Conservation (phyloP, 495 filamentous ascomycete genomes). For the Aspergillus saccharolyticus region DNA sequence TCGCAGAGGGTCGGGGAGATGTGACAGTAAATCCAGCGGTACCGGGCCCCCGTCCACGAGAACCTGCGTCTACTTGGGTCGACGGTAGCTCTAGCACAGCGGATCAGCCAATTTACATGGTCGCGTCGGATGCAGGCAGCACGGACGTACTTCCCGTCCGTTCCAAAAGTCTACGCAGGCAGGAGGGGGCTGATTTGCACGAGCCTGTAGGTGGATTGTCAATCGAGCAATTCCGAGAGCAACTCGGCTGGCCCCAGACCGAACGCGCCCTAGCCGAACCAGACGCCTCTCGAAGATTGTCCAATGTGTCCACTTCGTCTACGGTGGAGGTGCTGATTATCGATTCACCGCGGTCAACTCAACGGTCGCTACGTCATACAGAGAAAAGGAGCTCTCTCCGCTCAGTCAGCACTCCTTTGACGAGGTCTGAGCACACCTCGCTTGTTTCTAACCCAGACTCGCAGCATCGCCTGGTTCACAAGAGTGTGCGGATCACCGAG, state of each 20-base stretch:
- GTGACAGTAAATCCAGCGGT: background rate
- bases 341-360: conserved; percentile 48
- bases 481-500: conserved; percentile 43
- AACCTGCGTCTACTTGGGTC: background rate
- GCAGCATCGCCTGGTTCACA: conserved; percentile 46
- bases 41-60: background rate
- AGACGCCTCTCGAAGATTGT: conserved; percentile 44
- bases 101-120: background rate
- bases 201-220: conserved; percentile 24
- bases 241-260: conserved; percentile 41
- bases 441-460: conserved; percentile 35
- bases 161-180: conserved; percentile 33
- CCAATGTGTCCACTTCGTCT: conserved; percentile 60
- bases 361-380: conserved; percentile 59
- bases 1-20: background rate
- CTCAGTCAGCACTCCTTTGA: conserved; percentile 46
- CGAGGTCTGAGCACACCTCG: conserved; percentile 41
- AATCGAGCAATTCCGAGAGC: conserved; percentile 35
- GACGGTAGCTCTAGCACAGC: background rate
- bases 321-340: conserved; percentile 71
- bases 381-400: conserved; percentile 59
- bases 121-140: conserved; percentile 17
- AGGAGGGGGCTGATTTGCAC: conserved; percentile 26
- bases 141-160: conserved; percentile 27
- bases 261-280: conserved; percentile 28